A percentile compares a stretch with the other conserved stretches of the same genome.
Conservation (phyloP, 2,329 filamentous ascomycete genomes). For the Sclerotinia spermophila region DNA sequence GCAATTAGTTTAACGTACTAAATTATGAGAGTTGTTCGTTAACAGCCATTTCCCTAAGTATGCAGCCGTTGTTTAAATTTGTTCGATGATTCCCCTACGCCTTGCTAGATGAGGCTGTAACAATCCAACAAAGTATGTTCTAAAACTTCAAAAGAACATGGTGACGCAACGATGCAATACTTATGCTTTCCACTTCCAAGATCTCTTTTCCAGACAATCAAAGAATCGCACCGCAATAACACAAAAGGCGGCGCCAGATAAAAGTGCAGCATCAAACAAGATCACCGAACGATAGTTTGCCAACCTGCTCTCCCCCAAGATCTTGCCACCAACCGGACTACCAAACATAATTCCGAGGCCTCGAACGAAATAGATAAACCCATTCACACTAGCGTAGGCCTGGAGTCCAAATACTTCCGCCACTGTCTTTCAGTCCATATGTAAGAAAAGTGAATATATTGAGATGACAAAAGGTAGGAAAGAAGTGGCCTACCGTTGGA, state of each 20-base stretch:
- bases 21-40: background rate
- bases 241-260: conserved; percentile 41
- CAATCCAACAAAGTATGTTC: background rate
- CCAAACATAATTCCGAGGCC: conserved; percentile 45
- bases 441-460: background rate
- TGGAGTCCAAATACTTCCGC: conserved; percentile 48
- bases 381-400: conserved; percentile 47
- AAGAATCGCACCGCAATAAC: conserved; percentile 44
- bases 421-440: conserved; percentile 34
- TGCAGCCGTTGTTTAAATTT: background rate
- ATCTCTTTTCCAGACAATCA: conserved; percentile 39
- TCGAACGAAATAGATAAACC: conserved; percentile 45
- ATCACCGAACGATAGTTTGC: conserved; percentile 41
- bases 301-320: conserved; percentile 39
- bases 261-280: conserved; percentile 39
- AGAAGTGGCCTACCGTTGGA: conserved; percentile 37
- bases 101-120: background rate
- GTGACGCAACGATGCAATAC: background rate
- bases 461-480: background rate
- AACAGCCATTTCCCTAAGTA: no score
- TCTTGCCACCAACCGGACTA: conserved; percentile 43
- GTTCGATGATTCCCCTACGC: background rate
- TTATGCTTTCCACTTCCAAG: conserved; percentile 42
- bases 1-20: background rate
- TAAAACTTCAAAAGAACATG: background rate